phyloP scores from a whole-genome alignment of 495 filamentous ascomycete species.

The Trichoderma parareesei region DNA sequence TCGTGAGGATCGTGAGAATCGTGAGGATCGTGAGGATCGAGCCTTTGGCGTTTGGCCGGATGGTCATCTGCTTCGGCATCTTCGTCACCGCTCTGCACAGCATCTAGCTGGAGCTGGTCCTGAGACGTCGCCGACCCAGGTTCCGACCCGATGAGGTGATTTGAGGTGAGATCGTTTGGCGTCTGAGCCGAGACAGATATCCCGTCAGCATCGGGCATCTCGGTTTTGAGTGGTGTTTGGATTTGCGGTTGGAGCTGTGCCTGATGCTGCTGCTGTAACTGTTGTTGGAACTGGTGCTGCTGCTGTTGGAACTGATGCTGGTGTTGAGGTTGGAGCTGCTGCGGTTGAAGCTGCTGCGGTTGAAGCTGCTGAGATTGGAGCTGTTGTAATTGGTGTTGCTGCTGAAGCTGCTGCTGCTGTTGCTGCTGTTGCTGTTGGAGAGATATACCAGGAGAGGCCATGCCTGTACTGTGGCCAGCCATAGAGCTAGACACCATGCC shows the following conservation, averaged over 20 bases:
- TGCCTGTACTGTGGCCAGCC: not conserved
- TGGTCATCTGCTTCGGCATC: slow-evolving; percentile 2
- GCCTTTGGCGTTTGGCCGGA: slow-evolving; percentile 1
- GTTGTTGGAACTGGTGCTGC: slow-evolving; percentile 13
- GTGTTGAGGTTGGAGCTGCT: slow-evolving; percentile 10
- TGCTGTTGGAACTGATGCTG: slow-evolving; percentile 9
- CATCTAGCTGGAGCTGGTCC: not conserved
- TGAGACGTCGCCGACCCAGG: slow-evolving; percentile 1
- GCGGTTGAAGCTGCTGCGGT: slow-evolving; percentile 12
- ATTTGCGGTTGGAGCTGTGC: slow-evolving; percentile 11
- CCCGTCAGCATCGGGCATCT: not conserved
- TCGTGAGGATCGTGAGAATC: not conserved
- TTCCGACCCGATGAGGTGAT: not conserved
- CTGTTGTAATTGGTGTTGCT: slow-evolving; percentile 13
- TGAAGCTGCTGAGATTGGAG: slow-evolving; percentile 12
- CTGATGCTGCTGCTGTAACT: slow-evolving; percentile 12
- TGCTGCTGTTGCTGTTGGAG: slow-evolving; percentile 13
- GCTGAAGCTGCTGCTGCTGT: slow-evolving; percentile 9
- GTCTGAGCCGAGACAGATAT: not conserved
- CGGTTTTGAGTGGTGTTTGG: not conserved
- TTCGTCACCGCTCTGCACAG: slow-evolving; percentile 6
- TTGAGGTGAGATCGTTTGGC: not conserved
- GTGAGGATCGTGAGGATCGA: not conserved
- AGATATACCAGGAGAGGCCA: not conserved
- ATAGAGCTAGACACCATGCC: not conserved